These are phyloP conservation scores for Rosa rugosa DNA, from an alignment of 306 rosid genomes.

Conservation along the genomic window DNA sequence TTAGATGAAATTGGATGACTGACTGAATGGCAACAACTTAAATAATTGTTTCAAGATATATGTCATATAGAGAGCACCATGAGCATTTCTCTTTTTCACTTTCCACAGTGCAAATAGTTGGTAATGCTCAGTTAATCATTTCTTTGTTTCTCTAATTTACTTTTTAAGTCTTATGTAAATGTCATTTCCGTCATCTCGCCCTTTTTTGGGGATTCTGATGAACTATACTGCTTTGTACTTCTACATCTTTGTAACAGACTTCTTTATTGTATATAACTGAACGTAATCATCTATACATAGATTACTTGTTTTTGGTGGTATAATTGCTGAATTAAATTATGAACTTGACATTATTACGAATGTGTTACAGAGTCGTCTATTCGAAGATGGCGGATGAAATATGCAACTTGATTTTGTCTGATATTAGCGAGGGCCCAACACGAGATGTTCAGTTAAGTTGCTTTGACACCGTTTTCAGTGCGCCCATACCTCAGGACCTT, in stretches of 20 bases:
- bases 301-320: neutral
- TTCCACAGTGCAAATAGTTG: neutral
- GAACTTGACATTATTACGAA: neutral
- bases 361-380: conserved; percentile 60
- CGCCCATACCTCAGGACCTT: conserved; percentile 81
- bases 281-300: neutral
- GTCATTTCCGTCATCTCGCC: neutral
- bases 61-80: neutral
- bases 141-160: neutral
- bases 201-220: neutral
- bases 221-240: neutral
- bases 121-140: neutral
- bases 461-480: conserved; percentile 68
- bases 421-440: conserved; percentile 55
- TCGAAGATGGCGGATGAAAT: conserved; percentile 89
- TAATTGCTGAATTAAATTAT: neutral
- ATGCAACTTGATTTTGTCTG: conserved; percentile 62
- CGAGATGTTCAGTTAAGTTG: conserved; percentile 74
- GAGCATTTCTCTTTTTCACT: neutral
- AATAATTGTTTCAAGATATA: neutral
- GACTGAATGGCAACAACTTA: neutral
- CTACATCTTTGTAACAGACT: neutral
- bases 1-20: neutral
- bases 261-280: neutral
- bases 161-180: neutral